Conservation (phyloP, 2,329 filamentous ascomycete genomes). For the Pleurostoma richardsiae region DNA sequence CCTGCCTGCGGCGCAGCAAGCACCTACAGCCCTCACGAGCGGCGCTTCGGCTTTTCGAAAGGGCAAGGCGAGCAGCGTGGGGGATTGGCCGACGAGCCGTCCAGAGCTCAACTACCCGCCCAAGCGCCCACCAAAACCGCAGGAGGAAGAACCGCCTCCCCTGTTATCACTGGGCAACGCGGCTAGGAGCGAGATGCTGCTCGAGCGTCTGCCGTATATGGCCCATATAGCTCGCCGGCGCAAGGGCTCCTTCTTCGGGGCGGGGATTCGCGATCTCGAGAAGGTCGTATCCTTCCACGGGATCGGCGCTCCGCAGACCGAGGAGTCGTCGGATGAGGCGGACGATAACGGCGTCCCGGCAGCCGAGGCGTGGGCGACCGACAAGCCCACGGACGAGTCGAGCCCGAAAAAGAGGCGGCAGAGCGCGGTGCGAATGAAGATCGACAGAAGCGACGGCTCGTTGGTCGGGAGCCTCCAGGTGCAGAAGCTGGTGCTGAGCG, state of each 20-base stretch:
- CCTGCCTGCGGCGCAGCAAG: conserved; percentile 8
- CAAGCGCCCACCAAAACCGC: conserved; percentile 10
- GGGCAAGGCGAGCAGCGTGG: conserved; percentile 22
- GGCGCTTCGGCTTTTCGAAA: conserved; percentile 45
- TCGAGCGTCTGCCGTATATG: conserved; percentile 86
- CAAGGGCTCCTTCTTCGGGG: conserved; percentile 25
- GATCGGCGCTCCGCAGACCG: conserved; percentile 36
- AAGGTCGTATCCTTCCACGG: conserved; percentile 64
- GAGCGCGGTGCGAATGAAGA: conserved; percentile 17
- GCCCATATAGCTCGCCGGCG: conserved; percentile 53
- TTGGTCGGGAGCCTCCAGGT: conserved; percentile 40
- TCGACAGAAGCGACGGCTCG: conserved; percentile 15
- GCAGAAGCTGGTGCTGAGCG: conserved; percentile 67
- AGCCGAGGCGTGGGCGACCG: conserved; percentile 55
- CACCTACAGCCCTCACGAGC: conserved; percentile 32
- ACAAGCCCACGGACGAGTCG: conserved; percentile 50
- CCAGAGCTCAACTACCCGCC: conserved; percentile 14
- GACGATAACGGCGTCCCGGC: conserved; percentile 26
- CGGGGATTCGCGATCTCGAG: conserved; percentile 54
- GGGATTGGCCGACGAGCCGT: conserved; percentile 8
- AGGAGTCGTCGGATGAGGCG: conserved; percentile 37
- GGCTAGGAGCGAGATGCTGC: conserved; percentile 67
- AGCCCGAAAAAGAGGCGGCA: conserved; percentile 42
- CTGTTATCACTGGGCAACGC: conserved; percentile 58
- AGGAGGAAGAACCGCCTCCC: conserved; percentile 21